Evolutionary conservation across 2,329 filamentous ascomycete species (phyloP).

Genomic region (Ophiostoma quercus): DNA sequence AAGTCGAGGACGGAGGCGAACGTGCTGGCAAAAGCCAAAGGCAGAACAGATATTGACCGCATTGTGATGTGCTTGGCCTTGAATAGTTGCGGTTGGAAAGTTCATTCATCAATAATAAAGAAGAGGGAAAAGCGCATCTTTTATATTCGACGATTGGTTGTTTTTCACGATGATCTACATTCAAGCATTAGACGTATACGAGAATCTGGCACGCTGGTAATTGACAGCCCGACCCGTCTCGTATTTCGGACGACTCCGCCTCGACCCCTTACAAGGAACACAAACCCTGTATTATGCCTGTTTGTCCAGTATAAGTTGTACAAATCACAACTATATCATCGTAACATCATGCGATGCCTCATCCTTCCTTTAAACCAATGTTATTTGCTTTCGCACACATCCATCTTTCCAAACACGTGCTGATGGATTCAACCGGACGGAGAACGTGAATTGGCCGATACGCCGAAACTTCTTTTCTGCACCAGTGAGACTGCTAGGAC

Average conservation of each 20-base stretch:
- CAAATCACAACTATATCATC: neutral
- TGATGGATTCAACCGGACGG: neutral
- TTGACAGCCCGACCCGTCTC: neutral
- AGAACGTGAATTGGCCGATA: neutral
- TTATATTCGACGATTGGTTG: neutral
- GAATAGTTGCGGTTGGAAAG: neutral
- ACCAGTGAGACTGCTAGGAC: neutral
- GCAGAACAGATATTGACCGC: neutral
- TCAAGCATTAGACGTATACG: neutral
- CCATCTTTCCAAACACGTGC: neutral
- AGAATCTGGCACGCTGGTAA: neutral
- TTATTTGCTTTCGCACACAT: neutral
- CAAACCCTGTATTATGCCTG: neutral
- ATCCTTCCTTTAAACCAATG: neutral
- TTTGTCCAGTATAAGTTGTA: neutral
- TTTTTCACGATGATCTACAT: neutral
- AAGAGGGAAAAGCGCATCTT: neutral
- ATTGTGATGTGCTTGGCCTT: neutral
- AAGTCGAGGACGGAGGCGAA: neutral
- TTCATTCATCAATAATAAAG: neutral
- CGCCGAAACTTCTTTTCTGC: neutral
- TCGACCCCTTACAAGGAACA: neutral
- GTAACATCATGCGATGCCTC: neutral
- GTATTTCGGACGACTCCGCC: neutral
- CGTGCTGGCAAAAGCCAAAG: conserved; percentile 11